Base-by-base conservation (phyloP, 768 basidiomycete species). In the Termitomyces sp. region DNA sequence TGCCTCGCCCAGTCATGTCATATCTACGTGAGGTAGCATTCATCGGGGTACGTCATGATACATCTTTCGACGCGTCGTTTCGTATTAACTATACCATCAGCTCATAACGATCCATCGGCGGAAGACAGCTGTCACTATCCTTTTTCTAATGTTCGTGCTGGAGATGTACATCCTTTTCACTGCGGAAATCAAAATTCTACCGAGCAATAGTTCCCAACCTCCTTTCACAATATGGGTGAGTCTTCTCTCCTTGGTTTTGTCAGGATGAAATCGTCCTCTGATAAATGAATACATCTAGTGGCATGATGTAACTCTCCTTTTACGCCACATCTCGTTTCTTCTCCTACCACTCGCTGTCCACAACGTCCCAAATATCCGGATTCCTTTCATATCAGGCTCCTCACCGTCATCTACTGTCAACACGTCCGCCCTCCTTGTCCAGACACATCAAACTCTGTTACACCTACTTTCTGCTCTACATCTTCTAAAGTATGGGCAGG, bases 261-360 rank as follows among this genome's bases (percentile, higher is more conserved):
- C 30, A 61, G n/a, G 9, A 48, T 30, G 53, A 2, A 34, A 22
- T 2, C 34, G 42, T 20, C 45, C 4, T 3, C 18, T 39, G 54
- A 55, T 54, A 4, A 4, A 16, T 41, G 37, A 36, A 20, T 37
- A 12, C 16, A 24, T 22, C 33, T 60, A 91, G 89, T 87, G 84
- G 84, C 86, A 89, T 70, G 87, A 91, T 67, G 74, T 67, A 30
- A 70, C 86, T 39, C 78, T 81, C 67, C 67, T 76, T 50, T 60
- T 72, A 36, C 87, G 89, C n/a, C 80, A 81, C 55, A 30, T 76
- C 1, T 68, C 88, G 55, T 87, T 91, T 72, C 73, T 89, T 57
- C 7, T 77, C 33, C 74, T 90, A 2, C 85, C 88, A 5, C 61
- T 83, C 30, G 37, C 81, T 54, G 66, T 85, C 11, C 77, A 80